A percentile compares a stretch with the other conserved stretches of the same genome.
Conservation (phyloP, 2,329 filamentous ascomycete species). For the Ophiocordyceps camponoti-floridani region DNA sequence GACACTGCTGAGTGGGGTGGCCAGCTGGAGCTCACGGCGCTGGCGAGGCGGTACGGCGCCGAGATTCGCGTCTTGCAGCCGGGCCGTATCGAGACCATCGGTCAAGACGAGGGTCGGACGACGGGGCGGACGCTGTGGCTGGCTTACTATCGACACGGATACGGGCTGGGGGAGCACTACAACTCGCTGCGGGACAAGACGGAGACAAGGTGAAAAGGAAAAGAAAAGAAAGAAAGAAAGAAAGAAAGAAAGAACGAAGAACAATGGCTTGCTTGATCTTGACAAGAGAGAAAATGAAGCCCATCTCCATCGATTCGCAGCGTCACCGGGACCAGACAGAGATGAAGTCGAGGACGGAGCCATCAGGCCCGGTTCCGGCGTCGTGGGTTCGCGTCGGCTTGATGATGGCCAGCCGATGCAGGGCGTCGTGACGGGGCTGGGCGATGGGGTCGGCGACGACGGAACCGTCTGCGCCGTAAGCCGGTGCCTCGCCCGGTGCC, state of each 20-base stretch:
- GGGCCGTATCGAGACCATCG: conserved; percentile 61
- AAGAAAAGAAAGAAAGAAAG: no score
- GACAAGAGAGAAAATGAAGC: no score
- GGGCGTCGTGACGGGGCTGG: conserved; percentile 16
- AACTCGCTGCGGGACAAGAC: conserved; percentile 53
- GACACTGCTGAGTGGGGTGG: conserved; percentile 94
- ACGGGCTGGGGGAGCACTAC: conserved; percentile 91
- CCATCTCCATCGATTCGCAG: no score
- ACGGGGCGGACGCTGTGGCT: conserved; percentile 55
- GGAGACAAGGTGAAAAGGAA: background rate
- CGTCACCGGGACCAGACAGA: conserved; percentile 29
- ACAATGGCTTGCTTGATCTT: no score
- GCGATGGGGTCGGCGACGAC: conserved; percentile 21
- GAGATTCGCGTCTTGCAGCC: conserved; percentile 77
- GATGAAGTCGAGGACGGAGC: conserved; percentile 31
- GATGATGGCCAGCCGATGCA: conserved; percentile 28
- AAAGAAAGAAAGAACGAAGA: no score
- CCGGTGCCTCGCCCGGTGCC: conserved; percentile 47
- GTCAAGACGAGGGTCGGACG: conserved; percentile 23
- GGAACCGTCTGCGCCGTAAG: conserved; percentile 31
- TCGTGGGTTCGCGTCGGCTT: conserved; percentile 31
- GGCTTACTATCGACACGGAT: conserved; percentile 88
- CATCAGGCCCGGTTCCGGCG: conserved; percentile 24
- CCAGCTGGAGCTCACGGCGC: conserved; percentile 71
- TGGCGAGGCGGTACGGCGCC: conserved; percentile 64